These are phyloP conservation scores for Hibiscus syriacus DNA, from an alignment of 345 rosid species.

Conservation along the genomic window DNA sequence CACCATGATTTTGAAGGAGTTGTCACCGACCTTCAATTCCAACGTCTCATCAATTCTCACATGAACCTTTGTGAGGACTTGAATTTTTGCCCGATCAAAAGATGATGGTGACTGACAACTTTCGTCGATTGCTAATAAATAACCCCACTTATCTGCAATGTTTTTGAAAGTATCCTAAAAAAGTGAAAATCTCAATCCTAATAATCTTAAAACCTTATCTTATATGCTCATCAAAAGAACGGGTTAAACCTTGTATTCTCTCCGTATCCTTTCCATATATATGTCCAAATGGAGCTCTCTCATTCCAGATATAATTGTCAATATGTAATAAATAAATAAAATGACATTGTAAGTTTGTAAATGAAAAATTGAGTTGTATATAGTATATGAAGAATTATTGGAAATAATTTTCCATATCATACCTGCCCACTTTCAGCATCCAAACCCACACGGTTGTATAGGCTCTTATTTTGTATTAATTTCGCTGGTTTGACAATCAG, in stretches of 20 bases:
- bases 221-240: background rate
- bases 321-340: conserved; percentile 24
- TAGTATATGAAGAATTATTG: background rate
- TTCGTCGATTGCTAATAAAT: too few species aligned
- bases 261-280: conserved; percentile 87
- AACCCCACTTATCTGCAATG: too few species aligned
- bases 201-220: background rate
- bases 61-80: too few species aligned
- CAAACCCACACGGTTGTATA: conserved; percentile 96
- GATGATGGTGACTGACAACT: too few species aligned
- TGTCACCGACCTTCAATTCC: too few species aligned
- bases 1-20: too few species aligned
- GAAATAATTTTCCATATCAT: conserved; percentile 10
- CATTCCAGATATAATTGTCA: conserved; percentile 99
- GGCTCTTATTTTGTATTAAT: too few species aligned
- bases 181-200: background rate
- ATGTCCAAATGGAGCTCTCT: conserved; percentile 96
- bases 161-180: too few species aligned
- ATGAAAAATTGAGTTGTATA: background rate
- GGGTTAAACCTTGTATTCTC: conserved; percentile 79
- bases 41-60: too few species aligned
- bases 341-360: background rate
- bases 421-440: conserved; percentile 99
- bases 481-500: too few species aligned
- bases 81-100: too few species aligned